Conservation (phyloP, 2,329 filamentous ascomycete species). For the Helotiales sp. region DNA sequence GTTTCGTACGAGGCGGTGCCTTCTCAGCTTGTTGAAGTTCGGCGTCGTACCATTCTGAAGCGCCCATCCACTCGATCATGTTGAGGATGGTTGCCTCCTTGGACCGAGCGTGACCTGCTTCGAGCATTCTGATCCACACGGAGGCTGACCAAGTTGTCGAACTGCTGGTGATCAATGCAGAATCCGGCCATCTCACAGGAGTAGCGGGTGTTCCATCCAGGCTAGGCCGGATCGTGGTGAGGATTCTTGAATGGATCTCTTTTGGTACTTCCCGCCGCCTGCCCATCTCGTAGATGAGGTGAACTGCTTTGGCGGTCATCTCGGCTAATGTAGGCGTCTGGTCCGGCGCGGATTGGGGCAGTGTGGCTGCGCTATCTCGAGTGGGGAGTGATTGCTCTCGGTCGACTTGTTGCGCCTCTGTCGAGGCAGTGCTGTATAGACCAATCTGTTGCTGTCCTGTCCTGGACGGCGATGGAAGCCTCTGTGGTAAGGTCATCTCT, state of each 20-base stretch:
- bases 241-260: constrained; percentile 24
- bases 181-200: constrained; percentile 10
- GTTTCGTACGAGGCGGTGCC: constrained; percentile 21
- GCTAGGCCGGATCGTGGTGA: constrained; percentile 13
- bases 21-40: constrained; percentile 23
- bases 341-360: constrained; percentile 9
- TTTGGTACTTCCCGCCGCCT: constrained; percentile 18
- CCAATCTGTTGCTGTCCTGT: constrained; percentile 14
- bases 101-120: constrained; percentile 20
- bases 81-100: constrained; percentile 25
- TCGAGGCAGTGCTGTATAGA: constrained; percentile 14
- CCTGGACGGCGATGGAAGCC: constrained; percentile 7
- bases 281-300: constrained; percentile 17
- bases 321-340: too few relatives aligned
- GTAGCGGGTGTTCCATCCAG: constrained; percentile 12
- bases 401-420: constrained; percentile 16
- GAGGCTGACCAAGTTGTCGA: constrained; percentile 21
- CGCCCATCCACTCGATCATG: constrained; percentile 23
- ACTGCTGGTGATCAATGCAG: constrained; percentile 13
- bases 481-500: constrained; percentile 18
- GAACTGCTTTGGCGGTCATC: constrained; percentile 19
- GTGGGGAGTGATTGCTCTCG: constrained; percentile 16
- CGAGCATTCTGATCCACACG: constrained; percentile 18
- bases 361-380: constrained; percentile 22
- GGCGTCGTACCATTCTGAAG: constrained; percentile 21